Evolutionary conservation across 768 basidiomycete genomes (phyloP).

Genomic region (Phlebiopsis flavidoalba): DNA sequence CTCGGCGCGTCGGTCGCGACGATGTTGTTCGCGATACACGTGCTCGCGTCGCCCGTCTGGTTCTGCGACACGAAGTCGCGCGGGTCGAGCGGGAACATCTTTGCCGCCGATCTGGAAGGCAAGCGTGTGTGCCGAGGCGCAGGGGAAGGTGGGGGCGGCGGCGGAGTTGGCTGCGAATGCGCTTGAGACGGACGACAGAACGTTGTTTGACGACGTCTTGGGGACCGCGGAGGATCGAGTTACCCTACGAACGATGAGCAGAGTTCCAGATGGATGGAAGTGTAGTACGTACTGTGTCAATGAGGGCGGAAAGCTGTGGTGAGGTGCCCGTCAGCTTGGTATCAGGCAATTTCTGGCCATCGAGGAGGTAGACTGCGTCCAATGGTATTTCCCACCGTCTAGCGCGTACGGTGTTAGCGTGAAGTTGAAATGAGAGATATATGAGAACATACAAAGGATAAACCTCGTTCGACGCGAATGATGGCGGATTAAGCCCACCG

Average conservation of each 20-base stretch:
- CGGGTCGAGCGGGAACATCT: constrained; percentile 70
- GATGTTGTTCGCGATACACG: constrained; percentile 49
- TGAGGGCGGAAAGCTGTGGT: constrained; percentile 49
- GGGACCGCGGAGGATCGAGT: constrained; percentile 73
- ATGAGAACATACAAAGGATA: constrained; percentile 24
- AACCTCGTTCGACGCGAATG: constrained; percentile 58
- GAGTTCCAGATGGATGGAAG: background rate
- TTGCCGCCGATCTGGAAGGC: constrained; percentile 67
- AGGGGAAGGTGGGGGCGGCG: constrained; percentile 39
- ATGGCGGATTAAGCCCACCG: constrained; percentile 52
- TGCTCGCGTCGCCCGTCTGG: constrained; percentile 29
- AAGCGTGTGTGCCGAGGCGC: constrained; percentile 55
- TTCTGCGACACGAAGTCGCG: constrained; percentile 58
- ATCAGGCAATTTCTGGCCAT: constrained; percentile 53
- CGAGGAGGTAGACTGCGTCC: constrained; percentile 64
- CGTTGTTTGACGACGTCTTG: constrained; percentile 49
- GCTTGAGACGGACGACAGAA: constrained; percentile 37
- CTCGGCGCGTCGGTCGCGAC: constrained; percentile 62
- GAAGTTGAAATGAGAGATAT: background rate
- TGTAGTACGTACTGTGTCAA: constrained; percentile 57
- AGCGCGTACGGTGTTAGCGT: constrained; percentile 6
- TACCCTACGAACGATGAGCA: constrained; percentile 44
- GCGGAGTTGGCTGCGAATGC: constrained; percentile 16
- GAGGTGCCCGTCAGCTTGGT: constrained; percentile 35
- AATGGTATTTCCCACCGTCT: constrained; percentile 62